A percentile compares a stretch with the other conserved stretches of the same genome.
phyloP scores from a whole-genome alignment of 164 flowering plant genomes.

The Magnolia sinica region DNA sequence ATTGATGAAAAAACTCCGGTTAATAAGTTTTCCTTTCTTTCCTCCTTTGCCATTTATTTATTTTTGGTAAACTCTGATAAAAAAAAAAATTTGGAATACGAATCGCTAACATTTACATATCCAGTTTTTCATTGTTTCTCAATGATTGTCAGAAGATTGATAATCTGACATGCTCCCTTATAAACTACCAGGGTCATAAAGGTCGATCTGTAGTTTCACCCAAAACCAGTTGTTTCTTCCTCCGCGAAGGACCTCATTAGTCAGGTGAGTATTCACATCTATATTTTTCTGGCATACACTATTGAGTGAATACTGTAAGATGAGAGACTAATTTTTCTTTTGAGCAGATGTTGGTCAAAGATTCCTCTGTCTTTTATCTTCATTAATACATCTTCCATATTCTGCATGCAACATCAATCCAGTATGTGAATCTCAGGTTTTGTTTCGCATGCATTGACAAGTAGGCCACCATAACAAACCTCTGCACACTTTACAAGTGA shows the following conservation, averaged over 20 bases:
- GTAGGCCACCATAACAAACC: conserved; percentile 93
- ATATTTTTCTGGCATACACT: too few species aligned
- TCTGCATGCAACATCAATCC: neutral
- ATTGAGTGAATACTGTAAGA: neutral
- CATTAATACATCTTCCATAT: neutral
- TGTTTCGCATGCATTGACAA: conserved; percentile 97
- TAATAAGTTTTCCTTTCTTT: too few species aligned
- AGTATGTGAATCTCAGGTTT: conserved; percentile 56
- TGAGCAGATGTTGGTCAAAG: conserved; percentile 86
- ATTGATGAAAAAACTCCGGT: too few species aligned
- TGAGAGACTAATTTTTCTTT: neutral
- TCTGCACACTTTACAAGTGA: conserved; percentile 93
- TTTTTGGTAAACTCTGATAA: too few species aligned
- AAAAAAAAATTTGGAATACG: too few species aligned
- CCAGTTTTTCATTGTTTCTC: neutral
- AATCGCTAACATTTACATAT: neutral
- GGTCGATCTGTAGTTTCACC: conserved; percentile 88
- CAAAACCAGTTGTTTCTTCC: conserved; percentile 77
- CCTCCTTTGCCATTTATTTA: too few species aligned
- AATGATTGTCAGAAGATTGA: neutral
- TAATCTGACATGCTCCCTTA: too few species aligned
- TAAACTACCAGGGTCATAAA: conserved; percentile 61
- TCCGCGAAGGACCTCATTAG: conserved; percentile 89
- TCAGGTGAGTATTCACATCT: conserved; percentile 44
- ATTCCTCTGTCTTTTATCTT: conserved; percentile 34